A percentile compares a stretch with the other conserved stretches of the same genome.
Evolutionary conservation across 2,329 filamentous ascomycete genomes (phyloP).

Genomic region (Sclerotinia borealis): DNA sequence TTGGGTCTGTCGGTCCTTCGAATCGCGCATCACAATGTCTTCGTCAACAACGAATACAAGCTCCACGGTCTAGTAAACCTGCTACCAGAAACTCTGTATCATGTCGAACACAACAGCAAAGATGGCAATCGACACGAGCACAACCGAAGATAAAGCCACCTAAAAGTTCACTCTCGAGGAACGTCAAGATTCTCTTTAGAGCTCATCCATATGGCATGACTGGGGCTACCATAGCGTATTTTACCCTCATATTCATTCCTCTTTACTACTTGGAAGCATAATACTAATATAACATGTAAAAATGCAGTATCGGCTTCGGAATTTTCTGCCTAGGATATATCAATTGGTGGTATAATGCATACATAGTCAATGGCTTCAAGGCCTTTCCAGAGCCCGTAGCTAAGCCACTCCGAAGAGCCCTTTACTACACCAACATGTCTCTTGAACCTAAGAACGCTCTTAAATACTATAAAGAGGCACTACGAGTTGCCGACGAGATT

Average conservation of each 20-base stretch:
- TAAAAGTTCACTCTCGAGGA: constrained; percentile 1
- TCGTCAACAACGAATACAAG: constrained; percentile 23
- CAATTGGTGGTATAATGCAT: constrained; percentile 31
- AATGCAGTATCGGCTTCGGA: constrained; percentile 26
- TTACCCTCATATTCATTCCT: background rate
- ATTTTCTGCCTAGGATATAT: constrained; percentile 24
- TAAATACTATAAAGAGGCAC: constrained; percentile 75
- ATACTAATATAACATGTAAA: constrained; percentile 3
- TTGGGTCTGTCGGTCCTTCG: constrained; percentile 18
- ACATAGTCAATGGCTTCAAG: constrained; percentile 40
- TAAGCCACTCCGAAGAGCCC: constrained; percentile 70
- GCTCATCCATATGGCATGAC: constrained; percentile 28
- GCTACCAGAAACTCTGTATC: background rate
- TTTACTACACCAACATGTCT: constrained; percentile 78
- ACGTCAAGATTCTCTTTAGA: constrained; percentile 25
- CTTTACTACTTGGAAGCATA: background rate
- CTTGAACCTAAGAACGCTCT: constrained; percentile 71
- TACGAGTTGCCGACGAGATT: constrained; percentile 65
- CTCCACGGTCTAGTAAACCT: constrained; percentile 7
- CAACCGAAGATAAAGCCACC: background rate
- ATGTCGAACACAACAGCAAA: constrained; percentile 21
- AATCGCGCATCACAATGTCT: constrained; percentile 25
- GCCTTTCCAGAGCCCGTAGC: constrained; percentile 65
- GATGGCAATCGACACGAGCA: constrained; percentile 23
- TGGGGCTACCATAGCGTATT: constrained; percentile 26